These are phyloP conservation scores for Dothideomycetes sp. DNA, from an alignment of 2,329 filamentous ascomycete genomes.

Conservation along the genomic window DNA sequence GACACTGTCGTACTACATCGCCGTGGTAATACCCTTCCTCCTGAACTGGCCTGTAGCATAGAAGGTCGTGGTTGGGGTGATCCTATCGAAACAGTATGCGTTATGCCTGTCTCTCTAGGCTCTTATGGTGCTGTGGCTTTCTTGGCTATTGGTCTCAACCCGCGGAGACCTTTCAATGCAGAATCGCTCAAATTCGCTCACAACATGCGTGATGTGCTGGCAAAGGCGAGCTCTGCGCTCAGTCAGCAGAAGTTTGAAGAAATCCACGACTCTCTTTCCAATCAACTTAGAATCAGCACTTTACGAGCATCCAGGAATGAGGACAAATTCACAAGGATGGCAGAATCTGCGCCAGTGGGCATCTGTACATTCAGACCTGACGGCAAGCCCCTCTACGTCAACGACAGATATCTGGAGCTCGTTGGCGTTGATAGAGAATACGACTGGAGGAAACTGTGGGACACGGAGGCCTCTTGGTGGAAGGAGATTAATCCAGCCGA, in stretches of 20 bases:
- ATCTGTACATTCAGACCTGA: constrained; percentile 31
- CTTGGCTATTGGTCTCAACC: constrained; percentile 32
- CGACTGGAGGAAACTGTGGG: constrained; percentile 13
- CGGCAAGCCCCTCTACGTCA: constrained; percentile 32
- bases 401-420: constrained; percentile 32
- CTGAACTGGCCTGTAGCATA: constrained; percentile 7
- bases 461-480: constrained; percentile 23
- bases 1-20: constrained; percentile 8
- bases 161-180: constrained; percentile 29
- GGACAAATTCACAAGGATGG: constrained; percentile 32
- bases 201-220: constrained; percentile 29
- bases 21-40: constrained; percentile 9
- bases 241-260: constrained; percentile 28
- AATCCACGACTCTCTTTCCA: constrained; percentile 30
- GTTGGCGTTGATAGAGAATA: constrained; percentile 21
- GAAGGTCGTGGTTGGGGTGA: constrained; percentile 11
- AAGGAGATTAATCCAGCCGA: constrained; percentile 24
- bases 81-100: constrained; percentile 9
- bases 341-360: constrained; percentile 30
- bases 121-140: constrained; percentile 30
- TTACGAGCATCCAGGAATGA: constrained; percentile 28
- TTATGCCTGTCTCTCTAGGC: constrained; percentile 20
- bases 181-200: constrained; percentile 32
- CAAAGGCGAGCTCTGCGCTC: constrained; percentile 32
- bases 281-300: constrained; percentile 25